Evolutionary conservation across 176 grass and related monocot species (phyloP).

Genomic region (Dactylis glomerata): DNA sequence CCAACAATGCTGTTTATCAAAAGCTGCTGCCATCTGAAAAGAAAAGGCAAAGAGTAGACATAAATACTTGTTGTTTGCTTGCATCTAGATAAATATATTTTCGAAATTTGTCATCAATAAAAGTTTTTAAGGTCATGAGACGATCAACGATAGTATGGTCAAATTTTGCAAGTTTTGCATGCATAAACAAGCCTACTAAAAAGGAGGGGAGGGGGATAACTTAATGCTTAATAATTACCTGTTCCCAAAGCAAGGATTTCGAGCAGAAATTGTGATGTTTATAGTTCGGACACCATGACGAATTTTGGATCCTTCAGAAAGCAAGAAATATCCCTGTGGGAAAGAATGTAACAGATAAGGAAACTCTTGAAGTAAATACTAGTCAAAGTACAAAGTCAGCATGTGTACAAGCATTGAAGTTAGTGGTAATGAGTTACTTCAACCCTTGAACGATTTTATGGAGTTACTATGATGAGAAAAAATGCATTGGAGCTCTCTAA

Average conservation of each 20-base stretch:
- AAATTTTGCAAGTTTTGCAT: background rate
- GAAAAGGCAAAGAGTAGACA: background rate
- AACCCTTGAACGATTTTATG: constrained; percentile 3
- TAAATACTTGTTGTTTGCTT: background rate
- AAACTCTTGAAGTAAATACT: constrained; percentile 5
- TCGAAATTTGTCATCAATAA: background rate
- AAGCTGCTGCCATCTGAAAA: constrained; percentile 97
- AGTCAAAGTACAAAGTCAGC: constrained; percentile 11
- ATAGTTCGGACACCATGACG: constrained; percentile 65
- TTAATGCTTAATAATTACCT: constrained; percentile 47
- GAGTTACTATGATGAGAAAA: background rate
- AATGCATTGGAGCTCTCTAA: background rate
- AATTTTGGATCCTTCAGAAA: constrained; percentile 92
- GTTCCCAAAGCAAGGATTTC: constrained; percentile 91
- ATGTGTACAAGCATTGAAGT: constrained; percentile 11
- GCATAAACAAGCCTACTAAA: background rate
- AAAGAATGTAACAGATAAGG: constrained; percentile 27
- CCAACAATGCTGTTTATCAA: constrained; percentile 97
- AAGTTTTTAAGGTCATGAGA: background rate
- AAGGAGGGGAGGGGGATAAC: background rate
- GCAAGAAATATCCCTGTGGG: constrained; percentile 92
- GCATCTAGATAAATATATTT: background rate
- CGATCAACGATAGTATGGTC: background rate
- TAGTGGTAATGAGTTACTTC: background rate
- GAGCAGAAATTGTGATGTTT: constrained; percentile 89